Evolutionary conservation across 768 basidiomycete species (phyloP).

Genomic region (Leccinum longicurvipes): DNA sequence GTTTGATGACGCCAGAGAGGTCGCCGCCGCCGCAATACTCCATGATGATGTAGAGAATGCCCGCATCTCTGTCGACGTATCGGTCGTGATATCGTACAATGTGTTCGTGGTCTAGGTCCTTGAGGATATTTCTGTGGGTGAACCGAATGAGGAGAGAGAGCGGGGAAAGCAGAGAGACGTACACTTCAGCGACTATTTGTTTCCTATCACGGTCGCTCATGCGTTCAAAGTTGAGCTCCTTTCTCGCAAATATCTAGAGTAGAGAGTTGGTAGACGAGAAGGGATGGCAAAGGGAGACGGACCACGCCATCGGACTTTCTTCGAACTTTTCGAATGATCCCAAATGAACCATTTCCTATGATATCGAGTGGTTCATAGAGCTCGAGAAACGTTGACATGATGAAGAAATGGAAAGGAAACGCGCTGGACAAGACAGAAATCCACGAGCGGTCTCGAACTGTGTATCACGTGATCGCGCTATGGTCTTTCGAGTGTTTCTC

Average conservation of each 20-base stretch:
- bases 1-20: conserved; percentile 83
- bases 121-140: conserved; percentile 80
- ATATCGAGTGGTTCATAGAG: conserved; percentile 85
- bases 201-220: conserved; percentile 96
- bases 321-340: conserved; percentile 92
- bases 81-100: conserved; percentile 96
- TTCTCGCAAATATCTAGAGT: conserved; percentile 77
- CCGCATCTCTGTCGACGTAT: conserved; percentile 84
- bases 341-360: conserved; percentile 97
- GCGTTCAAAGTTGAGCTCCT: conserved; percentile 95
- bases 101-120: conserved; percentile 91
- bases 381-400: conserved; percentile 52
- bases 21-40: conserved; percentile 99
- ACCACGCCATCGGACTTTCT: conserved; percentile 82
- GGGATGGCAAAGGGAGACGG: conserved; percentile 31
- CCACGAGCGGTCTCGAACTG: conserved; percentile 22
- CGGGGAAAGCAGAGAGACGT: conserved; percentile 31
- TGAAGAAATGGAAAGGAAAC: not conserved
- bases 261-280: not conserved
- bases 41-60: conserved; percentile 97
- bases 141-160: not conserved
- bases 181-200: conserved; percentile 99
- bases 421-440: conserved; percentile 22
- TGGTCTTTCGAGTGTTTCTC: conserved; percentile 50
- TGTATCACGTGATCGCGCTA: conserved; percentile 31